Percentiles rank a stretch among this genome's conserved stretches.
phyloP scores from a whole-genome alignment of 306 rosid species.

The Alnus glutinosa region DNA sequence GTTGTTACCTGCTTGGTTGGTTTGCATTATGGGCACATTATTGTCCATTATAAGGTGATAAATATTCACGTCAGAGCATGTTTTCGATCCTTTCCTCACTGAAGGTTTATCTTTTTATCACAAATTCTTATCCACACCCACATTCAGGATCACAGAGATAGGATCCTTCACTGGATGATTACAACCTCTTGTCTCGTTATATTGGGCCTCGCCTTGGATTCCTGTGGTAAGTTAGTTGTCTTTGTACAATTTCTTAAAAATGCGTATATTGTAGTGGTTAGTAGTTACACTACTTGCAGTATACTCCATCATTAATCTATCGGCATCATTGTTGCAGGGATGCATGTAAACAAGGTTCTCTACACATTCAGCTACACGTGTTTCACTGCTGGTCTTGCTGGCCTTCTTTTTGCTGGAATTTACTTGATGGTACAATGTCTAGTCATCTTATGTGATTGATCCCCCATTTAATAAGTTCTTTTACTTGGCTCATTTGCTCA shows the following conservation, averaged over 20 bases:
- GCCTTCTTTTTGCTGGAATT: slow-evolving; percentile 69
- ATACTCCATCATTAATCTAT: background rate
- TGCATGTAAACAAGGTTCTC: slow-evolving; percentile 91
- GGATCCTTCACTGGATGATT: slow-evolving; percentile 49
- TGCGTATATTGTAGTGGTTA: background rate
- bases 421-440: slow-evolving; percentile 69
- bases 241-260: background rate
- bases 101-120: background rate
- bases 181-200: slow-evolving; percentile 38
- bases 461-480: background rate
- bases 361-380: slow-evolving; percentile 86
- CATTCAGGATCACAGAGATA: slow-evolving; percentile 58
- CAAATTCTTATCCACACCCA: slow-evolving; percentile 1
- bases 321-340: slow-evolving; percentile 35
- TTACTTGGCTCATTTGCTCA: slow-evolving; percentile 7
- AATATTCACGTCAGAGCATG: background rate
- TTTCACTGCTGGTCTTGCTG: slow-evolving; percentile 83
- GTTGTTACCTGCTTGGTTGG: slow-evolving; percentile 92
- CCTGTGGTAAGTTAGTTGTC: slow-evolving; percentile 30
- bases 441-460: background rate
- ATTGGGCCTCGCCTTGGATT: slow-evolving; percentile 43
- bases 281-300: background rate
- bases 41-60: slow-evolving; percentile 79
- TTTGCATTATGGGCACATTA: slow-evolving; percentile 85
- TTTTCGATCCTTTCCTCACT: background rate